Evolutionary conservation across 176 grass and related monocot species (phyloP), one percentile per base, ranked within the genome.

Genomic region (Zizania latifolia): DNA sequence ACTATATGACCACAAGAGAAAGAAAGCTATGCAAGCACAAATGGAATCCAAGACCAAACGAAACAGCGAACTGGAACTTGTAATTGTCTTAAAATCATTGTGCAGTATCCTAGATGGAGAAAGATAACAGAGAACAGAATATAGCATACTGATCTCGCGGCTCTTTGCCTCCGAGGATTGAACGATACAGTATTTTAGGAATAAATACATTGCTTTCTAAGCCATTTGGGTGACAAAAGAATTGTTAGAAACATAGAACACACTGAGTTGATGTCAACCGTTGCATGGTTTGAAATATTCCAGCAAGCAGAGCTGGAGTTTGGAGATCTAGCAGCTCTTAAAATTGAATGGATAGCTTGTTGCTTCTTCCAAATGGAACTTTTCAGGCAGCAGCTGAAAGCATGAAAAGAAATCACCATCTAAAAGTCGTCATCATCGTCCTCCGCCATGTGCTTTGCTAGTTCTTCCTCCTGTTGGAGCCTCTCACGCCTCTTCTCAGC

Each of bases 381-480:
- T 60, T 51, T 15, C 36, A 62, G 45, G 65, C 74, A 76, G 53
- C 35, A 80, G 53, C 44, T 75, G 44, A 38, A 80, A 66, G 53
- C 12, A 70, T 75, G 33, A 67, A 46, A 50, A 74, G 35, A 21
- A 56, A 31, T 0, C 30, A 50, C 5, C 12, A 63, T 80, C 78
- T 89, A 91, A 54, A 97, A 91, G 34, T 93, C 94, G 11, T 97
- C 86, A 4, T 97, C 94, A 0, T 93, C 94, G 30, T 97, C 94
- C 83, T 93, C 88, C 1, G 86, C 90, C 75, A 93, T 91, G 60
- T 93, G 90, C 50, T 89, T 93, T 2, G 94, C 94, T 3, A 91
- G 78, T 80, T 97, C 90, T 87, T 97, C 90, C 81, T 97, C 91
- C 62, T 91, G 86, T 57, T 97, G 88, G 39, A 89, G 91, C 28